A percentile compares a stretch with the other conserved stretches of the same genome.
Conservation (phyloP, 371 early-diverging fungal species). For the Mortierella sp. region DNA sequence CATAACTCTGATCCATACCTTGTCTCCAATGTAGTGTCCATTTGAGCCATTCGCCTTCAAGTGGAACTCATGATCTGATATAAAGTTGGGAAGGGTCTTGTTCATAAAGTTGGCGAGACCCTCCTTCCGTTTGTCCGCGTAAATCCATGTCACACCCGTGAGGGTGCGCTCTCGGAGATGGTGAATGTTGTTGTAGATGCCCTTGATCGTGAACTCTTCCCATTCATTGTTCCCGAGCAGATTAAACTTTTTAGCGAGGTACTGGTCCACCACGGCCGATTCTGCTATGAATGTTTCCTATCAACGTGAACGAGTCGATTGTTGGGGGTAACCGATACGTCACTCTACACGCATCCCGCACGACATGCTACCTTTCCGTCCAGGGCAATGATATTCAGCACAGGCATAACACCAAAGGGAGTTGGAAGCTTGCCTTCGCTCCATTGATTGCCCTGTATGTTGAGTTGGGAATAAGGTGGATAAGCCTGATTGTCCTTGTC, state of each 20-base stretch:
- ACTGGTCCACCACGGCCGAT: constrained; percentile 28
- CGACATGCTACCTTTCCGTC: constrained; percentile 27
- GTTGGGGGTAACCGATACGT: background rate
- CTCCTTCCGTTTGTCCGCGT: constrained; percentile 16
- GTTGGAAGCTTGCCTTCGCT: constrained; percentile 13
- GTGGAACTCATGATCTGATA: constrained; percentile 37
- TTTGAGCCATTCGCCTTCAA: constrained; percentile 34
- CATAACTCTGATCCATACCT: constrained; percentile 2
- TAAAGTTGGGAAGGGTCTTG: constrained; percentile 17
- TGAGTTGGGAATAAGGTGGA: background rate
- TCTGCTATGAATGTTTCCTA: constrained; percentile 30
- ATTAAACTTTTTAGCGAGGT: constrained; percentile 27
- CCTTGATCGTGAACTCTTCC: constrained; percentile 33
- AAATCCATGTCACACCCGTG: constrained; percentile 23
- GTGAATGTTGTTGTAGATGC: constrained; percentile 28
- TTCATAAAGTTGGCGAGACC: constrained; percentile 20
- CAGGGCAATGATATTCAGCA: constrained; percentile 15
- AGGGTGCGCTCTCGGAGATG: constrained; percentile 41
- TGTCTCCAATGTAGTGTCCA: constrained; percentile 30
- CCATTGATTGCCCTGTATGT: constrained; percentile 12
- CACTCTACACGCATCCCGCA: background rate
- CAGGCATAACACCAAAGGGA: constrained; percentile 34
- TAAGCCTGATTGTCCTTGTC: background rate
- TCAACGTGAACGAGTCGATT: background rate
- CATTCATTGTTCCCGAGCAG: constrained; percentile 41